A percentile compares a stretch with the other conserved stretches of the same genome.
These are phyloP conservation scores for Beta corolliflora DNA, from an alignment of 179 eudicot genomes.

Conservation along the genomic window DNA sequence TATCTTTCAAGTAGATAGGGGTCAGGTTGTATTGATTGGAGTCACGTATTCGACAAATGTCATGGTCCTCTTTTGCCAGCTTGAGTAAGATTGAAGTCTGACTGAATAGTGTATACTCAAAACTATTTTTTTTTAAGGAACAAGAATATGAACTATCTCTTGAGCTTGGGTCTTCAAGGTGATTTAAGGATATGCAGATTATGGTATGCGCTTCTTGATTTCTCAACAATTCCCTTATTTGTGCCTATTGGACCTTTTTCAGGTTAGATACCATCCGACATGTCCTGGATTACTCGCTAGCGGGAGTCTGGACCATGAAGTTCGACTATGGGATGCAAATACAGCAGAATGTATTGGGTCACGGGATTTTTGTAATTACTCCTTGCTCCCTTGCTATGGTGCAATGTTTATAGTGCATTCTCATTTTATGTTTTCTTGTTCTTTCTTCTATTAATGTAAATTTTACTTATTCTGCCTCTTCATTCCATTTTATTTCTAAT, in stretches of 20 bases:
- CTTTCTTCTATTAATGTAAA: not conserved
- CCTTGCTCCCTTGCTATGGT: conserved; percentile 7
- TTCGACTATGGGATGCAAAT: conserved; percentile 92
- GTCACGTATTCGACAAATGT: not conserved
- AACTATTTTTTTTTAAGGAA: not conserved
- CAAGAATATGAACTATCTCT: not conserved
- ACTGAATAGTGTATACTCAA: not conserved
- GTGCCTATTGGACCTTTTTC: conserved; percentile 32
- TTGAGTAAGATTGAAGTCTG: not conserved
- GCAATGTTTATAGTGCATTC: conserved; percentile 5
- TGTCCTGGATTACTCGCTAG: conserved; percentile 84
- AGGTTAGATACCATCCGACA: conserved; percentile 97
- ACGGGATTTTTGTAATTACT: conserved; percentile 79
- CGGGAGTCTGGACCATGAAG: conserved; percentile 98
- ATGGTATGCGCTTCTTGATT: conserved; percentile 4
- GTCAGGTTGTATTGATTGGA: not conserved
- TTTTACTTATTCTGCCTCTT: not conserved
- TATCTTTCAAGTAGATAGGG: not conserved
- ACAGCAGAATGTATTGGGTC: conserved; percentile 91
- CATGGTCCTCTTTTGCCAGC: not conserved
- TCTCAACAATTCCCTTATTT: not conserved
- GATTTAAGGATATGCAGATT: conserved; percentile 4
- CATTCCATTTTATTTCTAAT: conserved; percentile 1
- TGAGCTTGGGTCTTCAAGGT: not conserved
- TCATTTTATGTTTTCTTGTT: not conserved